phyloP scores from a whole-genome alignment of 139 green algal species.

The Chlamydomonas applanata region DNA sequence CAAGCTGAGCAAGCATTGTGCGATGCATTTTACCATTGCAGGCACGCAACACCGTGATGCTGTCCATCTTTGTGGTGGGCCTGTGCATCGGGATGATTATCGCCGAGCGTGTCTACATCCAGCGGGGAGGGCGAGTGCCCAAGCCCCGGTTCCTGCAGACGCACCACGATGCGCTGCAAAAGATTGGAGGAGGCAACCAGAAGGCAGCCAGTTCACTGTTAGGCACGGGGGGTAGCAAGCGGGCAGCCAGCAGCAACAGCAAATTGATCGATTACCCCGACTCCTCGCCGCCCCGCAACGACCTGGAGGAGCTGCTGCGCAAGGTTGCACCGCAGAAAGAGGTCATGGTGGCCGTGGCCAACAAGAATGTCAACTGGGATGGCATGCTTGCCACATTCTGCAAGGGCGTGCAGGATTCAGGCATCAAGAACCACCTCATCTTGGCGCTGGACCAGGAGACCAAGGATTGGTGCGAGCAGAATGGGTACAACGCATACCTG shows the following conservation, averaged over 20 bases:
- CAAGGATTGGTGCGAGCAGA: constrained; percentile 17
- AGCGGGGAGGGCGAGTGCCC: constrained; percentile 3
- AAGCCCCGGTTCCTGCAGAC: constrained; percentile 26
- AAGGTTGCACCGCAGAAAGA: constrained; percentile 76
- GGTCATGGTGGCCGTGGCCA: constrained; percentile 87
- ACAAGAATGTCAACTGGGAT: constrained; percentile 75
- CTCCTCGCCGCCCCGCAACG: constrained; percentile 8
- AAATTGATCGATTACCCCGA: background rate
- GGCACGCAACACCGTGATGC: constrained; percentile 38
- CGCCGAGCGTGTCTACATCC: constrained; percentile 62
- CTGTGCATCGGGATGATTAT: constrained; percentile 65
- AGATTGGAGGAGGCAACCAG: no score
- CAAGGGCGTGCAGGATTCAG: constrained; percentile 49
- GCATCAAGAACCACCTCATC: constrained; percentile 82
- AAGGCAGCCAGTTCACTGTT: no score
- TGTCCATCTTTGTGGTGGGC: constrained; percentile 53
- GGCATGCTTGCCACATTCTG: constrained; percentile 72
- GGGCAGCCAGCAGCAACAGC: no score
- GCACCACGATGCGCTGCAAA: background rate
- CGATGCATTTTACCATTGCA: background rate
- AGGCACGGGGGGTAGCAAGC: no score
- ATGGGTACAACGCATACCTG: constrained; percentile 46
- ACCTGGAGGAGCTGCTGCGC: constrained; percentile 41
- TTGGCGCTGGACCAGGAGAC: constrained; percentile 88
- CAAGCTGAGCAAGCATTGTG: background rate